Evolutionary conservation across 805 yeast species (phyloP).

Genomic region (Kazachstania taianensis): DNA sequence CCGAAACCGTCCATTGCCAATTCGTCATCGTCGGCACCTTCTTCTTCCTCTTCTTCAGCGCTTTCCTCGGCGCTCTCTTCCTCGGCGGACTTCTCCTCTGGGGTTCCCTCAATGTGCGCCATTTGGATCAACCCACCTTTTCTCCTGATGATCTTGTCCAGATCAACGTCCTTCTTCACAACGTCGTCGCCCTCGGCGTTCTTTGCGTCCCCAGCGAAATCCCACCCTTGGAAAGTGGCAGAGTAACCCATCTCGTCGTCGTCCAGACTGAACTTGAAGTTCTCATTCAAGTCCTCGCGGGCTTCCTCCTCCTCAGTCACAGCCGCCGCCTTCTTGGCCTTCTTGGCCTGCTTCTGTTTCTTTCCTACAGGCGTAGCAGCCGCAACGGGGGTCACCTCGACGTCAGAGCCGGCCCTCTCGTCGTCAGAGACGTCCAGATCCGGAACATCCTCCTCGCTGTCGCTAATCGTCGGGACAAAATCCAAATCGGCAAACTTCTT

Average conservation of each 20-base stretch:
- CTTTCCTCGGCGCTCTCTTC: conserved; percentile 38
- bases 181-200: conserved; percentile 9
- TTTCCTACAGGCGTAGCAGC: conserved; percentile 18
- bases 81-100: conserved; percentile 32
- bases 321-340: conserved; percentile 18
- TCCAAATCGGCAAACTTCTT: conserved; percentile 25
- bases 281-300: conserved; percentile 59
- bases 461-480: conserved; percentile 65
- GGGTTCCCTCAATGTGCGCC: conserved; percentile 35
- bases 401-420: conserved; percentile 22
- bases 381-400: conserved; percentile 11
- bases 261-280: conserved; percentile 59
- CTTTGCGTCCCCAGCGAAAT: conserved; percentile 43
- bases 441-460: conserved; percentile 62
- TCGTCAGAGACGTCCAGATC: conserved; percentile 42
- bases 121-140: conserved; percentile 67
- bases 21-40: conserved; percentile 26
- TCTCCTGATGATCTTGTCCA: conserved; percentile 77
- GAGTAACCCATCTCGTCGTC: conserved; percentile 30
- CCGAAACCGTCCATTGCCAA: conserved; percentile 32
- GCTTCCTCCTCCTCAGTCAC: conserved; percentile 30
- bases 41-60: conserved; percentile 23
- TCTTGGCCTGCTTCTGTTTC: conserved; percentile 16
- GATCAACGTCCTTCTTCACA: conserved; percentile 56
- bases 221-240: conserved; percentile 68